Base-by-base conservation (phyloP, 2,329 filamentous ascomycete genomes). In the Colletotrichum musicola region DNA sequence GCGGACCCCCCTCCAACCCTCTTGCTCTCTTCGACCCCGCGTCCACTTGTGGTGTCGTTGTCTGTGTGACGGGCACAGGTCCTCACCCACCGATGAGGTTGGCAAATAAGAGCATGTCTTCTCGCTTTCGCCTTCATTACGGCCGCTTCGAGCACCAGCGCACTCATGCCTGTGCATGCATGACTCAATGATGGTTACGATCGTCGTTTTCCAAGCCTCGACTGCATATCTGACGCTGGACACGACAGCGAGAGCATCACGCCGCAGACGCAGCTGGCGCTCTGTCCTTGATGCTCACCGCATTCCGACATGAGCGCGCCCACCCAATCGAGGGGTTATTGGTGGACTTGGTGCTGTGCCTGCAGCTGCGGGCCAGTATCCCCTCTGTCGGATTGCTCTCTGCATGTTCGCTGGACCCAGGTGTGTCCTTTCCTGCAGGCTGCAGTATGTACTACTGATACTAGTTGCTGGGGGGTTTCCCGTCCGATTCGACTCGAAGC, bases 341-440 rank as follows among this genome's bases (percentile, higher is more conserved):
- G 65, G 61, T 44, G 61, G 61, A 56, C 27, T 49, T 22, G 14
- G 20, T 44, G n/a, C 18, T 30, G 61, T 68, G 65, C 61, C 53
- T 68, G 61, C 64, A 68, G 54, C 54, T 58, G 61, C 64, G 61
- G 64, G 61, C 55, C 64, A 42, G 53, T 51, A 53, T 64, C 60
- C 64, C 64, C 64, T 67, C 64, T 53, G 53, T 67, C 64, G 64
- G 64, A 27, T 67, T 67, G 30, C 59, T 25, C 59, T n/a, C 13
- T 67, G 51, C 51, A 62, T 55, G 13, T 57, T 51, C 30, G 20
- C 40, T 53, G 44, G 20, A 35, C 53, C 63, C 25, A 35, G 59
- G 44, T 20, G 63, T 44, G 40, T 20, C 35, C 44, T 53, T 46
- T 38, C 18, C 14, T 47, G 44, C 44, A 47, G 5, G 44, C 44